A percentile compares a stretch with the other conserved stretches of the same genome.
phyloP scores from a whole-genome alignment of 139 green algal genomes.

The Edaphochlamys debaryana region DNA sequence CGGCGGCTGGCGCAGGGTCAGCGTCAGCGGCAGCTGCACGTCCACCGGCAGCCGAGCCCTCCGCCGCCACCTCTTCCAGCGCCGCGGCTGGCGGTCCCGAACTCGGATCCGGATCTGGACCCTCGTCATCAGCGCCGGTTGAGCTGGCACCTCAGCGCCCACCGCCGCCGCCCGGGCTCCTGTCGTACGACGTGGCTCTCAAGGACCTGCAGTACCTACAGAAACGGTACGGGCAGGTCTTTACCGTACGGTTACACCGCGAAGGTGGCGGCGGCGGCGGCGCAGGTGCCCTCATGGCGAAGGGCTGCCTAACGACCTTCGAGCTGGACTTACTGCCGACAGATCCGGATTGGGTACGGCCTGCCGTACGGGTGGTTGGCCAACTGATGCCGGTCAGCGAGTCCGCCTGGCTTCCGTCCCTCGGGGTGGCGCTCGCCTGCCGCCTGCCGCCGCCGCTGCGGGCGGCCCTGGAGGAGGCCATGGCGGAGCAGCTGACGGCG shows the following conservation, averaged over 20 bases:
- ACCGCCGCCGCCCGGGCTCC: neutral
- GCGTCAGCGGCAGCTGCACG: neutral
- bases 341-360: conserved; percentile 29
- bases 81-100: neutral
- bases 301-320: conserved; percentile 29
- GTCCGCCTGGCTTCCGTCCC: neutral
- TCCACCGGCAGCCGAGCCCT: neutral
- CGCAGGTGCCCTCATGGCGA: neutral
- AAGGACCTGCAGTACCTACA: conserved; percentile 37
- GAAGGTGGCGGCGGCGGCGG: neutral
- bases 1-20: neutral
- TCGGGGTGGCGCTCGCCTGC: conserved; percentile 18
- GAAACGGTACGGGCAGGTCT: conserved; percentile 33
- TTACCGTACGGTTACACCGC: neutral
- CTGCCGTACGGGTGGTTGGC: conserved; percentile 15
- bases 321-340: conserved; percentile 38
- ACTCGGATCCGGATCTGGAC: neutral
- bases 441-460: conserved; percentile 14
- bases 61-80: neutral
- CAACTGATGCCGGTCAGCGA: conserved; percentile 21
- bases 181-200: conserved; percentile 14
- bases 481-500: conserved; percentile 18
- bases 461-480: neutral
- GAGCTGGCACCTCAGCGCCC: no score
- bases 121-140: neutral